Base-by-base conservation (phyloP, 1,139 yeast species). In the Ogataea hybrid region DNA sequence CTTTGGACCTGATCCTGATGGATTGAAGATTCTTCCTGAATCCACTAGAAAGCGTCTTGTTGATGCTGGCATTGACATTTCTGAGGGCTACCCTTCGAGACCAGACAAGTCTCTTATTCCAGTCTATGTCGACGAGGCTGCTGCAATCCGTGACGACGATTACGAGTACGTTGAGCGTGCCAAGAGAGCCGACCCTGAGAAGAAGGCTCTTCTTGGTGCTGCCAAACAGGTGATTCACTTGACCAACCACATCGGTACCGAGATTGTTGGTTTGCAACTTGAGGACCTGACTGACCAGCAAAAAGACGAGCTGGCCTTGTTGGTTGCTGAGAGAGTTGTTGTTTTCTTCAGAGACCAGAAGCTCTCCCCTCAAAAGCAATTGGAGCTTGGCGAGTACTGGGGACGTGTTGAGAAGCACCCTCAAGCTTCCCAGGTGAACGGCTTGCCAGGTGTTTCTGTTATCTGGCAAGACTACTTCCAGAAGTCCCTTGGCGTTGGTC, bases 241-340 rank as follows among this genome's bases (percentile, higher is more conserved):
- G 51, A 72, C 79, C 39, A 71, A 70, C 44, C 70, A 71, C 46
- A 61, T 75, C 46, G 82, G 82, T 47, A 75, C 80, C 6, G 81
- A 77, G 51, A 67, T 78, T 53, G 71, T 73, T 38, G 81, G 80
- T 2, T 58, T 77, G 41, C 81, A 77, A 57, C 61, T 77, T 42
- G 58, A 62, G 14, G 77, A 75, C 25, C 66, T 77, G 48, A 65
- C 56, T 42, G 75, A 75, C 50, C 57, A 75, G 52, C 82, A 76
- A 50, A 69, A 67, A 49, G 81, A 75, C 52, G 83, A 73, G 50
- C 59, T 75, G 56, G 80, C 80, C 9, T 56, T 72, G 31, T 57
- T 75, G 37, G 63, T 73, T 47, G 76, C 79, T n/a, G 75, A 73
- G 51, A 64, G 79, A 53, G 74, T 70, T 31, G 78, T 72, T 41